A percentile compares a stretch with the other conserved stretches of the same genome.
phyloP scores from a whole-genome alignment of 1,284 basidiomycete genomes.

The Cryptococcus sp. region DNA sequence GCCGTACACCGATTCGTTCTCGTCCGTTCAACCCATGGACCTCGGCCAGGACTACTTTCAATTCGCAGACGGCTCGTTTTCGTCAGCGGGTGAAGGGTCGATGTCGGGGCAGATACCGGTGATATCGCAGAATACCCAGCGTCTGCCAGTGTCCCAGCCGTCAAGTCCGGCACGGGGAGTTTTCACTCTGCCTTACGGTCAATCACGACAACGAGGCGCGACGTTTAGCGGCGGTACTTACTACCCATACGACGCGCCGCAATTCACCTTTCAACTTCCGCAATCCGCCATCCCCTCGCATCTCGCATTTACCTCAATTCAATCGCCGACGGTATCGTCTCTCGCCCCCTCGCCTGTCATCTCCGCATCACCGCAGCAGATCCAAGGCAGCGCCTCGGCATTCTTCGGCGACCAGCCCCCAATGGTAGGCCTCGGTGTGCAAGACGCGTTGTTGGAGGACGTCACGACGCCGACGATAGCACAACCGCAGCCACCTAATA shows the following conservation, averaged over 20 bases:
- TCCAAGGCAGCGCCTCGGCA: constrained; percentile 8
- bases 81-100: constrained; percentile 24
- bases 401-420: constrained; percentile 13
- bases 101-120: constrained; percentile 17
- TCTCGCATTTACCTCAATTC: constrained; percentile 37
- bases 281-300: constrained; percentile 39
- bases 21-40: constrained; percentile 22
- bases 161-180: constrained; percentile 41
- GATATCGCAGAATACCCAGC: constrained; percentile 23
- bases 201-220: constrained; percentile 41
- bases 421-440: constrained; percentile 12
- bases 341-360: constrained; percentile 33
- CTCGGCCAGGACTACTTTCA: constrained; percentile 45
- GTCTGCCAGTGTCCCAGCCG: constrained; percentile 47
- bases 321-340: constrained; percentile 24
- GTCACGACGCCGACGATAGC: constrained; percentile 31
- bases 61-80: constrained; percentile 29
- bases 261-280: constrained; percentile 11
- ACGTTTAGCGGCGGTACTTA: constrained; percentile 47
- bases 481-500: constrained; percentile 15
- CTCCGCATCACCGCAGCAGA: constrained; percentile 20
- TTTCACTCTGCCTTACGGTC: constrained; percentile 26
- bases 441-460: constrained; percentile 45
- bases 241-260: constrained; percentile 20
- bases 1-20: constrained; percentile 41